Evolutionary conservation across 2,329 filamentous ascomycete species (phyloP).

Genomic region (Kalaharituber pfeilii): DNA sequence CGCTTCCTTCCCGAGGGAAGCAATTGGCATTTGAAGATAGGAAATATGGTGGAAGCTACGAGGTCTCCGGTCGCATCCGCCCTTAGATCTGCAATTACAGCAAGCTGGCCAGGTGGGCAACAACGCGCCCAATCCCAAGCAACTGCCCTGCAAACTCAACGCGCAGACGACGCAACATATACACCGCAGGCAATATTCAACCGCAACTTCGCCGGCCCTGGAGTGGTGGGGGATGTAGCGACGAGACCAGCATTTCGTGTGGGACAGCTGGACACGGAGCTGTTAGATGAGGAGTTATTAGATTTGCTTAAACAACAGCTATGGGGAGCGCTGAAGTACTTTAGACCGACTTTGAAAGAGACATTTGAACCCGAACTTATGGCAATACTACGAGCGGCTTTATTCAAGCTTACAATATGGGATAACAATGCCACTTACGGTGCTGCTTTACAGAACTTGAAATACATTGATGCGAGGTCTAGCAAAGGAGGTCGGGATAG

Average conservation of each 20-base stretch:
- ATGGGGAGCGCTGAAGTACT: conserved; percentile 72
- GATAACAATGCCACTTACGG: conserved; percentile 92
- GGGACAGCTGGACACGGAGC: conserved; percentile 85
- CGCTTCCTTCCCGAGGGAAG: conserved; percentile 10
- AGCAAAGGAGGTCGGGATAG: conserved; percentile 40
- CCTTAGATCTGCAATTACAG: conserved; percentile 3
- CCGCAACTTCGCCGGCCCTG: conserved; percentile 9
- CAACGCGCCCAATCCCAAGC: conserved; percentile 21
- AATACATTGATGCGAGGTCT: conserved; percentile 68
- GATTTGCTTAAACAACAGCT: conserved; percentile 73
- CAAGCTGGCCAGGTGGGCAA: conserved; percentile 20
- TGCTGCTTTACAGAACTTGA: conserved; percentile 76
- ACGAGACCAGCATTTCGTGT: conserved; percentile 72
- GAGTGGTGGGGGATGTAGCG: conserved; percentile 6
- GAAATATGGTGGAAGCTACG: conserved; percentile 3
- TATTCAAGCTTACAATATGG: conserved; percentile 95
- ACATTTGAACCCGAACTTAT: conserved; percentile 46
- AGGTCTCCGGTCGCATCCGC: conserved; percentile 7
- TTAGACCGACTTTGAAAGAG: conserved; percentile 27
- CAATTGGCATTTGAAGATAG: conserved; percentile 10
- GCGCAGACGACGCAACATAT: conserved; percentile 15
- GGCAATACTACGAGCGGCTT: conserved; percentile 52
- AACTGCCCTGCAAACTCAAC: conserved; percentile 16
- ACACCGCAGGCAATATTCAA: conserved; percentile 3
- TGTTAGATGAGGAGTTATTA: conserved; percentile 83